Percentiles rank a stretch among this genome's conserved stretches.
Evolutionary conservation across 2,329 filamentous ascomycete species (phyloP).

Genomic region (Alternaria sp.): DNA sequence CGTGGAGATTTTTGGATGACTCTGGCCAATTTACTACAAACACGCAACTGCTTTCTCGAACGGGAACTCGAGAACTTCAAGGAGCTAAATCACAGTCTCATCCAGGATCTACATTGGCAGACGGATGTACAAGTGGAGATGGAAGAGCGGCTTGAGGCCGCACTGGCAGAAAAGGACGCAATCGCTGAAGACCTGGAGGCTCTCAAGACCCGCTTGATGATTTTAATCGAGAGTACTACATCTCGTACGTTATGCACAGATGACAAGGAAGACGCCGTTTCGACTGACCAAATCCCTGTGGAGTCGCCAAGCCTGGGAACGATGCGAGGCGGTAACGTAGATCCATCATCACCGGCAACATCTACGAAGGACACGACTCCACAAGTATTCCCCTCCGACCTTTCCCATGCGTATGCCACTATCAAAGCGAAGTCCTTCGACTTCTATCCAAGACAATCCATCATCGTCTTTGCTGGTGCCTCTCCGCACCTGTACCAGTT

Average conservation of each 20-base stretch:
- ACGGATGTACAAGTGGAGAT: slow-evolving; percentile 5
- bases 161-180: neutral
- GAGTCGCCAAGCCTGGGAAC: neutral
- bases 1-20: slow-evolving; percentile 5
- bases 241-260: neutral
- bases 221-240: neutral
- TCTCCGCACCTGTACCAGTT: slow-evolving; percentile 19
- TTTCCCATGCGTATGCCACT: too few relatives aligned
- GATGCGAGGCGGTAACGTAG: neutral
- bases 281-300: too few relatives aligned
- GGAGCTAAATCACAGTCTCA: slow-evolving; percentile 6
- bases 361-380: neutral
- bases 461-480: neutral
- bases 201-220: neutral
- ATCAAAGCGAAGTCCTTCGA: neutral
- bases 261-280: neutral
- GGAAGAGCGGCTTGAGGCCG: neutral
- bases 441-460: neutral
- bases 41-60: slow-evolving; percentile 13
- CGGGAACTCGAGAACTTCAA: slow-evolving; percentile 2
- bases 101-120: slow-evolving; percentile 11
- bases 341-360: neutral
- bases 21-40: neutral
- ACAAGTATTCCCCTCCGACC: neutral
- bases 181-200: neutral